Base-by-base conservation (phyloP, 768 basidiomycete genomes). In the Cubamyces sp. region DNA sequence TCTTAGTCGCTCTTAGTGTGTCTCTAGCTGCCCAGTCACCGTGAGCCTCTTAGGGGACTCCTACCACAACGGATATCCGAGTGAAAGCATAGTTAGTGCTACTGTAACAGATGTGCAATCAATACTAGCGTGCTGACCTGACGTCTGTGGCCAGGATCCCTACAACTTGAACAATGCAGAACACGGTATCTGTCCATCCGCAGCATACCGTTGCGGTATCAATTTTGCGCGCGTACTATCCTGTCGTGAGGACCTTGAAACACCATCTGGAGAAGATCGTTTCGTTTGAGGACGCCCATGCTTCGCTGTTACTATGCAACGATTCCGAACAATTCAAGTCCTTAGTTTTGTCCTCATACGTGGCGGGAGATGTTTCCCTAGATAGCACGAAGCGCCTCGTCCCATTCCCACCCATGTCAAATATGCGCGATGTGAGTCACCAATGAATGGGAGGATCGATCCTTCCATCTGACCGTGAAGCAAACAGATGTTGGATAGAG, bases 401-500 rank as follows among this genome's bases (percentile, higher is more conserved):
- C 18, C 71, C 72, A 3, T 61, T 74, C 26, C 71, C 78, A 3
- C 79, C 81, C 0, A 76, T 81, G 74, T 76, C 78, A 43, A 78
- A 79, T 57, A 83, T 88, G 78, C 78, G 77, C 50, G 85, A 87
- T 61, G 86, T 87, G 62, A 64, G 79, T 64, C 34, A 34, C 34
- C 34, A 34, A 34, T 34, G 5, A 34, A 34, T 34, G 34, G 28
- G 34, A 34, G 34, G 9, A 34, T 34, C 6, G 34, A 34, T 5
- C 34, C 34, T 34, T 34, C 34, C 11, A 34, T 34, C 34, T 34
- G 34, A 34, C 34, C 34, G 34, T 9, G 34, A 34, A 34, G 11
- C 34, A 34, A 5, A 34, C 34, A 91, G 90, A 71, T 90, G 18
- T 79, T 91, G 51, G 84, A 88, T 57, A 78, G 77, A 61, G 86